phyloP scores from a whole-genome alignment of 2,329 filamentous ascomycete species.

The Alternaria sp. region DNA sequence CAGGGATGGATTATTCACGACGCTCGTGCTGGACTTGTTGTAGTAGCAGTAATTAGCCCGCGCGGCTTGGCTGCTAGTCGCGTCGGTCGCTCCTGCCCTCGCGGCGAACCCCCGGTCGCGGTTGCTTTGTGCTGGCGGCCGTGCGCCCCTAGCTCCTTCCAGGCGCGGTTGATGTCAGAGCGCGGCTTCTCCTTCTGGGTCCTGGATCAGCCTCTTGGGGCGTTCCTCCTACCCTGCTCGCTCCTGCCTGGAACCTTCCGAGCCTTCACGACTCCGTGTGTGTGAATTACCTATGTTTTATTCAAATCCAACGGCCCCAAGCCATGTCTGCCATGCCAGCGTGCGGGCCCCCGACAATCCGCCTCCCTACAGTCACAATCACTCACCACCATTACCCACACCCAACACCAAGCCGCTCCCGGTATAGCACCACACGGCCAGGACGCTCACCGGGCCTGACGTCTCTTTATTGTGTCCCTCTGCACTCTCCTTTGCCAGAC shows the following conservation, averaged over 20 bases:
- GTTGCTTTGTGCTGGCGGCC: conserved; percentile 27
- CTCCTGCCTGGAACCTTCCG: conserved; percentile 47
- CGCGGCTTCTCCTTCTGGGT: conserved; percentile 46
- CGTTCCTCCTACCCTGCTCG: conserved; percentile 30
- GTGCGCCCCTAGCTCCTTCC: conserved; percentile 26
- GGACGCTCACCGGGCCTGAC: conserved; percentile 11
- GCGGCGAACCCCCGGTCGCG: conserved; percentile 20
- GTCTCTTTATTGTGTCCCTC: conserved; percentile 26
- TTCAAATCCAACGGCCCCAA: conserved; percentile 49
- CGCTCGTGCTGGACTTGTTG: not conserved
- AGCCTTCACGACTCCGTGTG: conserved; percentile 38
- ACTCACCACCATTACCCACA: conserved; percentile 7
- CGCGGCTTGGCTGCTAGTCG: conserved; percentile 10
- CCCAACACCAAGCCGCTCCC: conserved; percentile 18
- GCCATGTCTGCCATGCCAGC: conserved; percentile 42
- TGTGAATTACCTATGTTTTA: conserved; percentile 49
- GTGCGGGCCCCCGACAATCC: conserved; percentile 37
- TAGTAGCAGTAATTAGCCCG: conserved; percentile 3
- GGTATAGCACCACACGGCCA: conserved; percentile 15
- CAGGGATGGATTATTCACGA: conserved; percentile 16
- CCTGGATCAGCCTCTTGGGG: conserved; percentile 50
- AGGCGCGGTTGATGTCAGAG: conserved; percentile 48
- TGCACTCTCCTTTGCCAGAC: conserved; percentile 25
- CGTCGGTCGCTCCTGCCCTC: conserved; percentile 9
- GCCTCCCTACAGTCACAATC: conserved; percentile 18